Base-by-base conservation (phyloP, 495 filamentous ascomycete species). In the Aspergillus coremiiformis region DNA sequence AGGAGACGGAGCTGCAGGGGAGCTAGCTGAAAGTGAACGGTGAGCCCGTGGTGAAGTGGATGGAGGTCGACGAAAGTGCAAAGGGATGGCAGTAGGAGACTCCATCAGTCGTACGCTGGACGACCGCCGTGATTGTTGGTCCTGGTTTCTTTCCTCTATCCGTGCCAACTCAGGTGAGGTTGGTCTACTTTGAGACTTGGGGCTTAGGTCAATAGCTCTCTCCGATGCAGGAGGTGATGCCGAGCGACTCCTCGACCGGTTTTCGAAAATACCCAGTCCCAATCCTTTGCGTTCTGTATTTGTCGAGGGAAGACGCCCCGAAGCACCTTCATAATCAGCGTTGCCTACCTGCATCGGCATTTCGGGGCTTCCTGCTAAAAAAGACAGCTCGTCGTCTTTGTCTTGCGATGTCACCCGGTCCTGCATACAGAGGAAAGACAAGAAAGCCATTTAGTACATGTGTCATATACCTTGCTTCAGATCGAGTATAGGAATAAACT, bases 351-450 rank as follows among this genome's bases (percentile, higher is more conserved):
- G 55, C 47, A 50, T 49, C 66, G 68, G 74, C 67, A 74, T 68
- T 71, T 74, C 73, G 62, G 69, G 72, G 73, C 72, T 58, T 55
- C 68, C 65, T 53, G 58, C 72, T 77, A 79, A 75, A 74, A 76
- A 77, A 75, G 70, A 68, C 63, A 60, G 51, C 26, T 63, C 51
- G 47, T 71, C 59, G 53, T 70, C 59, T 46, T 63, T 62, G 62
- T 63, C 60, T 51, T 61, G 60, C 41, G 66, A 59, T 53, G 23
- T 56, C 49, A 53, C 55, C 58, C 55, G 65, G 59, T 68, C 70
- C 71, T 76, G 63, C 65, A 59, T 60, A 60, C 60, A 64, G 49
- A 62, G n/a, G n/a, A 66, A 57, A 52, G 62, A 61, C 52, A 63
- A 60, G 57, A 42, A 57, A 58, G 61, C 54, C 44, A 57, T 64